Evolutionary conservation across 805 yeast species (phyloP), one percentile per base, ranked within the genome.

Genomic region (Wickerhamomyces bovis): DNA sequence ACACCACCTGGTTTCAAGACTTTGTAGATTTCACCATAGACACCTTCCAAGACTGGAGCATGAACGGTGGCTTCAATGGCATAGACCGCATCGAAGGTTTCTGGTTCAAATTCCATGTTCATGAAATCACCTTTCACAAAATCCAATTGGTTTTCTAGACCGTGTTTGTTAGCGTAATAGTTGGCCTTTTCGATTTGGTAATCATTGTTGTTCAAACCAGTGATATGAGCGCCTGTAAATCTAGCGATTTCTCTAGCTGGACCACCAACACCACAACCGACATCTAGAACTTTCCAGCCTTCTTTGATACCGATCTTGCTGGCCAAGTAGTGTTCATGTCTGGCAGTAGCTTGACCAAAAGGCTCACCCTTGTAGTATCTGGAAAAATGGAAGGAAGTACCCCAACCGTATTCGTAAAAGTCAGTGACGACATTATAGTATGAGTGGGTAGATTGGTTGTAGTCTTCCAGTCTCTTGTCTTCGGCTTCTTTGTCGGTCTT

Each of bases 181-280:
- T 80, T 85, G 49, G 95, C 98, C 66, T 95, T 87, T 63, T 83
- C 90, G 60, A 92, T 85, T 76, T 94, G 95, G 73, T 94, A 94
- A 70, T 94, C 99, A 67, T 94, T 94, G 76, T 94, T 92, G 75
- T 92, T 92, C 60, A 92, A 76, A 44, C 99, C 99, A 52, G 86
- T 86, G 64, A 92, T 76, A 58, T 79, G 72, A 71, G 89, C 84
- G 60, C 84, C 89, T 44, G 98, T 85, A 75, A 92, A 92, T 65
- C 96, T 81, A 51, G 85, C 77, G 62, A 92, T 92, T 73, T 94
- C 97, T 69, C 97, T 85, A 20, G 96, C 97, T 61, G 99, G 99
- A 39, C 99, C 99, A 65, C 99, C 99, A 60, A 92, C 96, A 76
- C 99, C 99, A 74, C 99, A 94, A 42, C 99, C 99, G 48, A 92